A percentile compares a stretch with the other conserved stretches of the same genome.
These are phyloP conservation scores for Penicillium janthinellum DNA, from an alignment of 2,329 filamentous ascomycete genomes.

Conservation along the genomic window DNA sequence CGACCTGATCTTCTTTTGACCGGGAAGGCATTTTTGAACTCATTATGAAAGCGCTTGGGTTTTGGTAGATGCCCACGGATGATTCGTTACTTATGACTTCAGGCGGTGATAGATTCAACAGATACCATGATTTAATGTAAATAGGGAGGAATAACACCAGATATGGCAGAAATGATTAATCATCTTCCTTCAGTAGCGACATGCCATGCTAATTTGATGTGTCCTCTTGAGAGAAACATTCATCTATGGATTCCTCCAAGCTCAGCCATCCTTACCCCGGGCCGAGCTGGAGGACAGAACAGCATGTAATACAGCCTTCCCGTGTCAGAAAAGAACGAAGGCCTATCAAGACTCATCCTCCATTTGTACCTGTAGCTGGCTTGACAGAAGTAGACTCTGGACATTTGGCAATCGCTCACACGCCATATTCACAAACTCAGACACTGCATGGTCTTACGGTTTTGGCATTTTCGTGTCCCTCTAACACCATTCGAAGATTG, in stretches of 20 bases:
- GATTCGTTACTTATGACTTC: not conserved
- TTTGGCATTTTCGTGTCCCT: too few species aligned
- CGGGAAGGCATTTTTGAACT: not conserved
- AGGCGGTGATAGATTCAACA: not conserved
- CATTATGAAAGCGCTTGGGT: not conserved
- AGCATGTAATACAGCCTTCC: too few species aligned
- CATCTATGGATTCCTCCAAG: too few species aligned
- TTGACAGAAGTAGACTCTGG: not conserved
- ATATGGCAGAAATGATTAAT: not conserved
- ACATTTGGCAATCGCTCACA: too few species aligned
- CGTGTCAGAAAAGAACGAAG: not conserved
- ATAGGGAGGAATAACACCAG: not conserved
- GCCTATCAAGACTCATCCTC: not conserved
- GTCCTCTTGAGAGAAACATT: too few species aligned
- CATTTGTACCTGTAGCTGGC: not conserved
- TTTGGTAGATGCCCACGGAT: not conserved
- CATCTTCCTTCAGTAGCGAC: not conserved
- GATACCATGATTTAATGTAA: not conserved
- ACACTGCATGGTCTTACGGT: too few species aligned
- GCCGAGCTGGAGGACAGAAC: too few species aligned
- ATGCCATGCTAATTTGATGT: too few species aligned
- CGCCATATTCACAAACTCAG: too few species aligned
- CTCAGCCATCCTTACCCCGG: too few species aligned
- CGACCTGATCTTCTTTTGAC: not conserved
- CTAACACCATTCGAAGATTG: too few species aligned